Percentiles rank a stretch among this genome's conserved stretches.
Conservation (phyloP, 2,329 filamentous ascomycete species). For the Exophiala aquamarina region DNA sequence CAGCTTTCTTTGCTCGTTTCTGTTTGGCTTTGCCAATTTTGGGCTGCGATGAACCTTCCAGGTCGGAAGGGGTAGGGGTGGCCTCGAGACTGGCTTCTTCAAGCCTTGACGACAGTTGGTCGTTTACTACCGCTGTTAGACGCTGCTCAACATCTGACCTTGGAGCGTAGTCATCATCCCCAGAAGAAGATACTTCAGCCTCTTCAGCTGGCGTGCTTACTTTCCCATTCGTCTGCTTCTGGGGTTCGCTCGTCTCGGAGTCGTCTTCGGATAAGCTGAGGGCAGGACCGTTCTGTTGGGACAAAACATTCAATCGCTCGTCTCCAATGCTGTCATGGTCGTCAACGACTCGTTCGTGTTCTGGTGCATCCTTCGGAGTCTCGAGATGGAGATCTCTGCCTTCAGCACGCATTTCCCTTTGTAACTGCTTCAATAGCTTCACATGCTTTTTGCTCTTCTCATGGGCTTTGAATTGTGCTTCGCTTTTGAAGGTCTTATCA, state of each 20-base stretch:
- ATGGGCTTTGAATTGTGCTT: constrained; percentile 86
- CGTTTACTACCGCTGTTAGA: constrained; percentile 28
- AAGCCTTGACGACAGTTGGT: constrained; percentile 19
- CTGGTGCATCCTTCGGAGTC: constrained; percentile 2
- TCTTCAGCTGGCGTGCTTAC: constrained; percentile 7
- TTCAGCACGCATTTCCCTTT: constrained; percentile 79
- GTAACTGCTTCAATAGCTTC: constrained; percentile 79
- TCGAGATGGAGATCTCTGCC: constrained; percentile 51
- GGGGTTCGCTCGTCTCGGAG: neutral
- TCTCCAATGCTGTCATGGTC: constrained; percentile 17
- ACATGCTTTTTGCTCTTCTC: constrained; percentile 96
- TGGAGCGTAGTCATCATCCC: constrained; percentile 45
- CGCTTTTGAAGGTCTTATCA: constrained; percentile 75
- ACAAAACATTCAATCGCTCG: neutral
- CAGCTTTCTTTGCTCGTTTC: constrained; percentile 52
- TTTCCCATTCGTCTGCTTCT: constrained; percentile 4
- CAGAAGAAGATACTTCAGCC: constrained; percentile 12
- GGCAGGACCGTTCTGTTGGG: no score
- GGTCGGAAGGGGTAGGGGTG: constrained; percentile 22
- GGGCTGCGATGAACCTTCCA: constrained; percentile 24
- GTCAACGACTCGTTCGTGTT: constrained; percentile 14
- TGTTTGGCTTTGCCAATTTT: constrained; percentile 55
- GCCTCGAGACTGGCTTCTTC: constrained; percentile 23
- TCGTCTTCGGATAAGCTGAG: neutral
- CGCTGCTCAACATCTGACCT: constrained; percentile 42